phyloP scores from a whole-genome alignment of 106 monocot species.

The Hemerocallis citrina region DNA sequence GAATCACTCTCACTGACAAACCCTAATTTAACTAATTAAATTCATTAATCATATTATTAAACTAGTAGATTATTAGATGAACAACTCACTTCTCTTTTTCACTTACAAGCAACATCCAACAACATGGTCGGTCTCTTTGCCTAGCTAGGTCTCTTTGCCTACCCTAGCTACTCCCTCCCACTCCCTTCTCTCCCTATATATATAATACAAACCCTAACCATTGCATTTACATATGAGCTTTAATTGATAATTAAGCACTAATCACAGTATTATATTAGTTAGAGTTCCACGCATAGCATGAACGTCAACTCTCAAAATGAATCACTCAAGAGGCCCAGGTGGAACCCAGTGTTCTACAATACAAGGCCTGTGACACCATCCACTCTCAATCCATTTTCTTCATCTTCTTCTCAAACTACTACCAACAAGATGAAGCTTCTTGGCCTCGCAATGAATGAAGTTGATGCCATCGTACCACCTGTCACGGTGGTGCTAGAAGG shows the following conservation, averaged over 20 bases:
- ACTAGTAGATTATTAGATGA: background rate
- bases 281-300: background rate
- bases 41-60: background rate
- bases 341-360: background rate
- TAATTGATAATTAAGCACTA: background rate
- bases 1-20: background rate
- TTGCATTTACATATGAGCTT: no score
- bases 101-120: slow-evolving; percentile 9
- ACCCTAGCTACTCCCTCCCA: background rate
- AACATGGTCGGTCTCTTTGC: background rate
- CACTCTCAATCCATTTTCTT: no score
- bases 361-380: background rate
- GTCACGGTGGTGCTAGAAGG: slow-evolving; percentile 75
- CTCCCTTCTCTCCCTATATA: background rate
- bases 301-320: slow-evolving; percentile 22
- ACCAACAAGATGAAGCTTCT: slow-evolving; percentile 39
- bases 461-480: slow-evolving; percentile 37
- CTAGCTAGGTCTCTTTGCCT: background rate
- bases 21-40: background rate
- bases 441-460: slow-evolving; percentile 20
- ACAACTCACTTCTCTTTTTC: slow-evolving; percentile 3
- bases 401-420: background rate
- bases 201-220: background rate
- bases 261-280: background rate
- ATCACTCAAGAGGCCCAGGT: slow-evolving; percentile 22